These are phyloP conservation scores for Musa schizocarpa DNA, from an alignment of 176 grass and related monocot species.

Conservation along the genomic window DNA sequence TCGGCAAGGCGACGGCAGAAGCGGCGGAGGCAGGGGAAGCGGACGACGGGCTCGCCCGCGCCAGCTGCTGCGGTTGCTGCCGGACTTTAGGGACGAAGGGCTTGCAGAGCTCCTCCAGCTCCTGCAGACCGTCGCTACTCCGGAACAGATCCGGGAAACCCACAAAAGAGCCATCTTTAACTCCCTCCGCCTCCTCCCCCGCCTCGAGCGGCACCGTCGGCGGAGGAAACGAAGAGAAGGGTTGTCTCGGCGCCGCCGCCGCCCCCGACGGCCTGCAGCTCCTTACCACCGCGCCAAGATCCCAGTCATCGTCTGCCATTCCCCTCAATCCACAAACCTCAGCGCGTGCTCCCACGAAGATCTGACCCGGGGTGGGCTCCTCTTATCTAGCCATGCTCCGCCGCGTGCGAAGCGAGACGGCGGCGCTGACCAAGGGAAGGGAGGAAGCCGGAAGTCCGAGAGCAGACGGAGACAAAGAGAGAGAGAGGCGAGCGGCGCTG, in stretches of 20 bases:
- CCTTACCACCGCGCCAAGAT: conserved; percentile 54
- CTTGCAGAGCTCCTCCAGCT: conserved; percentile 39
- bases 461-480: too few species aligned
- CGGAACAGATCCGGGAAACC: conserved; percentile 13
- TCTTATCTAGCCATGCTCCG: too few species aligned
- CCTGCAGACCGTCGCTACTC: neutral
- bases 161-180: neutral
- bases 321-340: neutral
- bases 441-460: neutral
- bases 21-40: conserved; percentile 1
- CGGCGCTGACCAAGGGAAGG: neutral
- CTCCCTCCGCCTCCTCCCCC: conserved; percentile 1
- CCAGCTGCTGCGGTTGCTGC: neutral
- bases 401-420: too few species aligned
- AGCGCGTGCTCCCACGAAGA: too few species aligned
- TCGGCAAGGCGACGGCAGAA: conserved; percentile 2
- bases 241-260: conserved; percentile 13
- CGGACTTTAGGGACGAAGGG: conserved; percentile 23
- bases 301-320: conserved; percentile 49
- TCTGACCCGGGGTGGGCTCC: neutral
- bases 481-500: conserved; percentile 33
- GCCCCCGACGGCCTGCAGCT: conserved; percentile 17
- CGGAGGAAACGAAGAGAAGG: conserved; percentile 10
- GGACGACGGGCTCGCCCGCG: neutral
- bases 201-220: neutral